Conservation (phyloP, 2,329 filamentous ascomycete species). For the Aureobasidium sp. region DNA sequence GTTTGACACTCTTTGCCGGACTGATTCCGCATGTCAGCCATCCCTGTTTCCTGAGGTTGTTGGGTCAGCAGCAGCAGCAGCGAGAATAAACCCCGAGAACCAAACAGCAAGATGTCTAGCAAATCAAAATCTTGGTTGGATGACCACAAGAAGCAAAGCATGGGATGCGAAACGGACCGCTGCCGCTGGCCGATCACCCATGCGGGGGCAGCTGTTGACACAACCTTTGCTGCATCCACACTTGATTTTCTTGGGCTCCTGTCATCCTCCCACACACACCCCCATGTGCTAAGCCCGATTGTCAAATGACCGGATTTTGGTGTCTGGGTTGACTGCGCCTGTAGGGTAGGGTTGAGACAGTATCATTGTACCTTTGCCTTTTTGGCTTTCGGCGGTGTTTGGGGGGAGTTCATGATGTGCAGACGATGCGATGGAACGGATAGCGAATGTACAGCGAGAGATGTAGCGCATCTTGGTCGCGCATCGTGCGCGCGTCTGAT, state of each 20-base stretch:
- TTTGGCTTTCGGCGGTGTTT: too few relatives aligned
- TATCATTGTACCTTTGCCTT: background rate
- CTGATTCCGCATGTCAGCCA: background rate
- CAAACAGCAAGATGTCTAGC: background rate
- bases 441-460: background rate
- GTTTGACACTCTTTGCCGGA: background rate
- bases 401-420: background rate
- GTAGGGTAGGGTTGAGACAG: background rate
- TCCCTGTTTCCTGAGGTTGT: background rate
- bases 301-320: constrained; percentile 9
- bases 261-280: background rate
- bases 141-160: background rate
- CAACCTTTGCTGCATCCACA: background rate
- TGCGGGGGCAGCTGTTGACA: background rate
- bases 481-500: background rate
- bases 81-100: background rate
- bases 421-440: background rate
- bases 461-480: background rate
- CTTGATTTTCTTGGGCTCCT: background rate
- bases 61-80: background rate
- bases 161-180: background rate
- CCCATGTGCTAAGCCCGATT: background rate
- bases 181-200: background rate
- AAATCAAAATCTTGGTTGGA: background rate
- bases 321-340: background rate